phyloP scores from a whole-genome alignment of 352 stramenopile species.

The Aphanomyces cochlioides region DNA sequence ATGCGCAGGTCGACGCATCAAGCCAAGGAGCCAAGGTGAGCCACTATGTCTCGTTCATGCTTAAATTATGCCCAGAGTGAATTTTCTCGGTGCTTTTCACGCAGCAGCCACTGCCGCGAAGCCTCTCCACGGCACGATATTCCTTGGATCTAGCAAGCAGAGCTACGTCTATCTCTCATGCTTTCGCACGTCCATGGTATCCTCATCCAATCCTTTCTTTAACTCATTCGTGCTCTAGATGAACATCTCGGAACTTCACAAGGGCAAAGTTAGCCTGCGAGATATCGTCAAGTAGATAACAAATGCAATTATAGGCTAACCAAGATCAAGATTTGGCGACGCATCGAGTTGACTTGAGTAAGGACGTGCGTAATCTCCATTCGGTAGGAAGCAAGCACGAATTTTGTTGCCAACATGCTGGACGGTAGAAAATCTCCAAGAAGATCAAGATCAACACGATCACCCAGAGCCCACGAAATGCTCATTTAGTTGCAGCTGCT shows the following conservation, averaged over 20 bases:
- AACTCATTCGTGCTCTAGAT: not conserved
- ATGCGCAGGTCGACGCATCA: conserved; percentile 44
- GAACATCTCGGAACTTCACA: conserved; percentile 15
- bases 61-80: not conserved
- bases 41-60: conserved; percentile 43
- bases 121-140: conserved; percentile 12
- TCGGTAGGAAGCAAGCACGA: not conserved
- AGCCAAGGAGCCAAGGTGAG: conserved; percentile 50
- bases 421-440: conserved; percentile 8
- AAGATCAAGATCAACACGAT: conserved; percentile 24
- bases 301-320: not conserved
- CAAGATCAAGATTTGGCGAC: not conserved
- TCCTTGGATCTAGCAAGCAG: conserved; percentile 21
- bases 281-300: not conserved
- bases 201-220: not conserved
- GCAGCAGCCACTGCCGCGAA: not conserved
- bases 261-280: conserved; percentile 13
- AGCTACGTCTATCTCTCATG: conserved; percentile 15
- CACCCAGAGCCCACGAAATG: conserved; percentile 3
- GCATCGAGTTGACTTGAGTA: conserved; percentile 10
- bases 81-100: conserved; percentile 11
- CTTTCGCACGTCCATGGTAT: conserved; percentile 7
- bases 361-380: conserved; percentile 18
- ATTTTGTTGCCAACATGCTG: not conserved
- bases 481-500: not conserved